Base-by-base conservation (phyloP, 2,329 filamentous ascomycete species). In the Acarospora socialis region DNA sequence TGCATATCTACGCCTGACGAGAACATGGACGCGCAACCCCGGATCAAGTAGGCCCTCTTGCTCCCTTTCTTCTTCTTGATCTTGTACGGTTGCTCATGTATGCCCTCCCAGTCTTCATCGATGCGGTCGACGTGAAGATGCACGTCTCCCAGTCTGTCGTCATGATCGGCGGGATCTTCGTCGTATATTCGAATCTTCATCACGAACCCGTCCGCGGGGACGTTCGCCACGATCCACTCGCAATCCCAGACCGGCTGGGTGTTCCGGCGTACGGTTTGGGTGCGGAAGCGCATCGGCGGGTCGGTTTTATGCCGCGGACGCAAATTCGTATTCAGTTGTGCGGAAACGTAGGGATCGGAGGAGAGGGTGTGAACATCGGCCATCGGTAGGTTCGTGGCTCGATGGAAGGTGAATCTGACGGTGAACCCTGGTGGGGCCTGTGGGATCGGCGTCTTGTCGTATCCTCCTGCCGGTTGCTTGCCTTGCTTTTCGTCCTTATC, bases 151-250 rank as follows among this genome's bases (percentile, higher is more conserved):
- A 95, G 66, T 16, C 82, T 69, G 55, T 95, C 87, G 49, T 95
- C 80, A 42, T 79, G 73, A 51, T 94, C 81, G 1, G 77, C 72
- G 20, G 76, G 73, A 55, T 95, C 87, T 53, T 95, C 87, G 48
- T 95, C 87, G 55, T 86, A 92, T 12, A 95, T 57, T 32, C 81
- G 70, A 39, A 81, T 83, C 52, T 93, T 93, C 44, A 95, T 66
- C 35, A 66, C 69, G 57, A 93, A 92, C 3, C 86, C 86, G 0
- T 69, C 72, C 0, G 75, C 62, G 0, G 87, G 86, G 2, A 94
- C 68, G 44, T 93, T 92, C 38, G 81, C 82, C 15, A 95, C 77
- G 14, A 83, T 66, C 87, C 87, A 95, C 38, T 82, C 70, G 21
- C 77, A 72, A 28, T 92, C 68, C 87, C 87, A 95, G 28, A 61